Evolutionary conservation across 2,329 filamentous ascomycete species (phyloP), one percentile per base, ranked within the genome.

Genomic region (Malbranchea zuffiana): DNA sequence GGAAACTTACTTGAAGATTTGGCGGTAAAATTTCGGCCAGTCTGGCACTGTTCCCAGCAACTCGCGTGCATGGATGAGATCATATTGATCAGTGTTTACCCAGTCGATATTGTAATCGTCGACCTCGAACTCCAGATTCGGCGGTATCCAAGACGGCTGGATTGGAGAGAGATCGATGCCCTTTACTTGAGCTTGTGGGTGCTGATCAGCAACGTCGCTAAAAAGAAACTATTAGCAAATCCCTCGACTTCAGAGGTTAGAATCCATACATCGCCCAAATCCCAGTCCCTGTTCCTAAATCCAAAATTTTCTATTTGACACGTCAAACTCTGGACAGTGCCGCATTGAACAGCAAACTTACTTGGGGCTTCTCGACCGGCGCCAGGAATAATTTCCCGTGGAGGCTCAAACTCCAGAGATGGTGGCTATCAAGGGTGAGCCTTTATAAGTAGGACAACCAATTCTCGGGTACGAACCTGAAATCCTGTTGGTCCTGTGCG

Each of bases 71-170:
- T 69, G 64, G 30, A 68, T 59, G 41, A 65, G 65, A 47, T 68
- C 65, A 30, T 61, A 57, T 11, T 47, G 43, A 32, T 58, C 46
- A 10, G 63, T 58, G 50, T 71, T 41, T 59, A 66, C 60, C 71
- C 71, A 74, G 29, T 75, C 65, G 42, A 72, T 68, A 18, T 54
- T 47, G 5, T 47, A 44, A 33, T 68, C 65, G 50, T 68, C 66
- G 36, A 69, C 59, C 36, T 67, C 60, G 45, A 68, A 69, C 18
- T 52, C 47, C 43, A 58, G 60, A 45, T 68, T 69, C 1, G 61
- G 57, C 0, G 66, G 66, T 0, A 68, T 60, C 23, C 49, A 63
- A 38, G 52, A 50, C 3, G 66, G 66, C 43, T 70, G 67, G 32
- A 68, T 69, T 21, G 67, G 65, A 1, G 61, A 65, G 31, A 69